Percentiles rank a stretch among this genome's conserved stretches.
These are phyloP conservation scores for Lasiodiplodia citricola DNA, from an alignment of 2,329 filamentous ascomycete genomes.

Conservation along the genomic window DNA sequence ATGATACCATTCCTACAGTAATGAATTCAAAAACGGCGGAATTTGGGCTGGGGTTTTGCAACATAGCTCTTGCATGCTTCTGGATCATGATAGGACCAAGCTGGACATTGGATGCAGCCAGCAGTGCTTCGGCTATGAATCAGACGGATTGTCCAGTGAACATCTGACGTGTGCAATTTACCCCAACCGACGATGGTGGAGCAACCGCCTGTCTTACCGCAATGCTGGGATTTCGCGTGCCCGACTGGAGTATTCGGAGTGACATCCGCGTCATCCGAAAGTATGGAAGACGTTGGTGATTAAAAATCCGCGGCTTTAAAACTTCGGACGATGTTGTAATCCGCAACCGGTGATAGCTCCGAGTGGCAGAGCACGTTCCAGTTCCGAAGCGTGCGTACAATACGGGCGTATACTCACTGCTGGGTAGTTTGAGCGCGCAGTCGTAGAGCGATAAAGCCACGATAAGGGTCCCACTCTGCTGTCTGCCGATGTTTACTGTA, in stretches of 20 bases:
- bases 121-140: background rate
- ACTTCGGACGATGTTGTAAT: background rate
- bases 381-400: background rate
- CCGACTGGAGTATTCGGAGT: background rate
- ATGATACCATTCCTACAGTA: conserved; percentile 21
- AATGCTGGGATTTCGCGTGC: no score
- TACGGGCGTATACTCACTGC: conserved; percentile 5
- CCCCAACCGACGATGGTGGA: no score
- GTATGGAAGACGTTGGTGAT: background rate
- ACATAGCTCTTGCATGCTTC: conserved; percentile 5
- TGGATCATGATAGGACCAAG: background rate
- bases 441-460: background rate
- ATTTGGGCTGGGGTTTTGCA: conserved; percentile 4
- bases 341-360: conserved; percentile 7
- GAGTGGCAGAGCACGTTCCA: background rate
- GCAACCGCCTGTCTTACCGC: no score
- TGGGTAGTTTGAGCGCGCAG: background rate
- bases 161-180: background rate
- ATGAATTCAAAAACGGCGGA: background rate
- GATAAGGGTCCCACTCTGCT: background rate
- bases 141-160: background rate
- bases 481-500: background rate
- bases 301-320: background rate
- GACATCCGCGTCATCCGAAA: background rate
- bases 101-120: background rate